phyloP scores from a whole-genome alignment of 2,329 filamentous ascomycete species.

The Hypoxylon sp. region DNA sequence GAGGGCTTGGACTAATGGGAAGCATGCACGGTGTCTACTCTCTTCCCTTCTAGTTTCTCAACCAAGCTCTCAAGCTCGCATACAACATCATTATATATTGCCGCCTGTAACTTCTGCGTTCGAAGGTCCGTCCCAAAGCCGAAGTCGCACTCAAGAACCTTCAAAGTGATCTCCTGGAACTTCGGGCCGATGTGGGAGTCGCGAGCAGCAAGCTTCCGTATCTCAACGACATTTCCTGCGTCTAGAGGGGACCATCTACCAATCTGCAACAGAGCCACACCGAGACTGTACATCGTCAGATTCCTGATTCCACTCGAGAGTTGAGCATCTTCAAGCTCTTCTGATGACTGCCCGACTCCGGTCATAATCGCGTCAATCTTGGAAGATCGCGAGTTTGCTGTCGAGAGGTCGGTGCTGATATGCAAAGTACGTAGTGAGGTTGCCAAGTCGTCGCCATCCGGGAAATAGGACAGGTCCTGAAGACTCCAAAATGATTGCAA shows the following conservation, averaged over 20 bases:
- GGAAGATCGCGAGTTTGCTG: not conserved
- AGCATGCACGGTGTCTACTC: not conserved
- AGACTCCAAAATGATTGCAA: not conserved
- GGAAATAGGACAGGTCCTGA: not conserved
- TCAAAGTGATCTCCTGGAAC: constrained; percentile 48
- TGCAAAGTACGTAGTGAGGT: not conserved
- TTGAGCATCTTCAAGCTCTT: constrained; percentile 27
- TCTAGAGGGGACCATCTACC: constrained; percentile 45
- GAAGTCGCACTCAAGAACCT: constrained; percentile 50
- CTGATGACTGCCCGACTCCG: not conserved
- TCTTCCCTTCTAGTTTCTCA: not conserved
- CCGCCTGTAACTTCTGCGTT: constrained; percentile 37
- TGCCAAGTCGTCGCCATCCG: not conserved
- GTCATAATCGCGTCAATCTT: not conserved
- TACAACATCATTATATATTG: constrained; percentile 44
- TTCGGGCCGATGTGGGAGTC: constrained; percentile 39
- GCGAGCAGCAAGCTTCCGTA: constrained; percentile 40
- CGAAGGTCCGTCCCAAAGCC: constrained; percentile 44
- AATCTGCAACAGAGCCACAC: constrained; percentile 51
- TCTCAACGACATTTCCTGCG: constrained; percentile 44
- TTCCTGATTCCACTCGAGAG: constrained; percentile 47
- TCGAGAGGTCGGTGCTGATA: not conserved
- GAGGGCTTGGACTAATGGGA: not conserved
- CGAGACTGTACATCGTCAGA: constrained; percentile 49
- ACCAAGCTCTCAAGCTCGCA: constrained; percentile 30